Conservation (phyloP, 495 filamentous ascomycete genomes). For the Tuber umbilicatum region DNA sequence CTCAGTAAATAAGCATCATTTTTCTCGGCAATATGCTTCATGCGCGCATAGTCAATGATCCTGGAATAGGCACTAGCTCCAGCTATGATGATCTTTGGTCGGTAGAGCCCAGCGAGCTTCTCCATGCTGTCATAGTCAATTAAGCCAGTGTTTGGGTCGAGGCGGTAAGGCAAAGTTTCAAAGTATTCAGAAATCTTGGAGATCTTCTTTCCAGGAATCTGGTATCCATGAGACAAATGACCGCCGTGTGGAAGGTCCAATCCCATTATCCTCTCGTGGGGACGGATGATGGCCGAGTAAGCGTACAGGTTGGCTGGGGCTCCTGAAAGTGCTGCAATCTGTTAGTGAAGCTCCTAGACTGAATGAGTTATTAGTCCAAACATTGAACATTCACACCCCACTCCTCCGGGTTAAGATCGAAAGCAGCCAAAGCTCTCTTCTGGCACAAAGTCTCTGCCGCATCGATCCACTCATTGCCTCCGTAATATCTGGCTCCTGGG, state of each 20-base stretch:
- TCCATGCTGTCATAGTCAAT: conserved; percentile 92
- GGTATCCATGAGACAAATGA: conserved; percentile 95
- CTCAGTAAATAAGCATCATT: conserved; percentile 86
- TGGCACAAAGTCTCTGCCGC: conserved; percentile 84
- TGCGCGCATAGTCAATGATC: conserved; percentile 81
- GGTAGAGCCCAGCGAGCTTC: conserved; percentile 75
- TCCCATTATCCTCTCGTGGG: conserved; percentile 94
- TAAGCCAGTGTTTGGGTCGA: conserved; percentile 80
- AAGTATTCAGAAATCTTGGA: conserved; percentile 98
- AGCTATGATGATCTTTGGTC: conserved; percentile 91
- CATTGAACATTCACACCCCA: conserved; percentile 99
- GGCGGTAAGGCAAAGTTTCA: conserved; percentile 88
- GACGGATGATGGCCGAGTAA: conserved; percentile 84
- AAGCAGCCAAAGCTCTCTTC: conserved; percentile 77
- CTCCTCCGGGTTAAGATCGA: conserved; percentile 71
- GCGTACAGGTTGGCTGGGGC: conserved; percentile 94
- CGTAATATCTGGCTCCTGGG: conserved; percentile 93
- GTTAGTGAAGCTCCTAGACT: conserved; percentile 10
- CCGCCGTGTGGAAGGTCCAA: conserved; percentile 94
- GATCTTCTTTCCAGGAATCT: conserved; percentile 97
- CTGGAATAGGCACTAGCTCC: conserved; percentile 93
- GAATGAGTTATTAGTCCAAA: conserved; percentile 41
- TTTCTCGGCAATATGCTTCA: conserved; percentile 80
- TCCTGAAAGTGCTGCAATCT: conserved; percentile 72
- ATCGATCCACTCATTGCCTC: conserved; percentile 94